Conservation (phyloP, 23 red algal species). For the Cyanidioschyzon merolae region DNA sequence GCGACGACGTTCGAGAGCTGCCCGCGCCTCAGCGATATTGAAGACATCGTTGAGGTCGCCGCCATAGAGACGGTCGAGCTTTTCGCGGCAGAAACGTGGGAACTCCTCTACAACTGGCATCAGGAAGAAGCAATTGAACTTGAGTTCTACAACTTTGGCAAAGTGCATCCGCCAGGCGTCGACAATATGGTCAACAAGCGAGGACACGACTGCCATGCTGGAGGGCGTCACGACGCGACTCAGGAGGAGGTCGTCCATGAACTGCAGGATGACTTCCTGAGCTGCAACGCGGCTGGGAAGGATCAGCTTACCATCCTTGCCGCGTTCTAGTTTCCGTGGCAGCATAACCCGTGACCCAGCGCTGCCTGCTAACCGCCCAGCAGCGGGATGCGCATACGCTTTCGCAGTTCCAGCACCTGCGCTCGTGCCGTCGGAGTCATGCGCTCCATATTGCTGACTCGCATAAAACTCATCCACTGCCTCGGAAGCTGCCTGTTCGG, state of each 20-base stretch:
- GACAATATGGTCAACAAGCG: constrained; percentile 5
- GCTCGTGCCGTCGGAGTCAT: background rate
- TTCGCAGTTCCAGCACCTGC: background rate
- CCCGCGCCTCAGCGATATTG: background rate
- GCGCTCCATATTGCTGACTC: background rate
- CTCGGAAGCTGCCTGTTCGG: constrained; percentile 16
- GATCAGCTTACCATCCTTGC: constrained; percentile 16
- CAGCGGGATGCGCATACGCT: background rate
- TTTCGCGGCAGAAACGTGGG: constrained; percentile 8
- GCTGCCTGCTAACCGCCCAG: background rate
- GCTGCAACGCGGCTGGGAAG: constrained; percentile 8
- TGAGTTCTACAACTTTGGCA: constrained; percentile 16
- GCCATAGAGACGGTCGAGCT: constrained; percentile 10
- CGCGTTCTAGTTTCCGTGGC: constrained; percentile 3
- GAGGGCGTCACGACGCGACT: constrained; percentile 14
- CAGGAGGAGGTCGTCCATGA: constrained; percentile 15
- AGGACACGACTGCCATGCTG: constrained; percentile 8
- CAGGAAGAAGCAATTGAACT: constrained; percentile 19
- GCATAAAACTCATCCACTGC: constrained; percentile 4
- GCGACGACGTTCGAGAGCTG: background rate
- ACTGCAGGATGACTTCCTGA: constrained; percentile 11
- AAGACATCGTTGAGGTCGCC: constrained; percentile 16
- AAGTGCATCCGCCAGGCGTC: constrained; percentile 17
- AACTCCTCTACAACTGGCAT: constrained; percentile 15
- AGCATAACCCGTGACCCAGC: background rate